Percentiles rank a stretch among this genome's conserved stretches.
Conservation (phyloP, 176 grass and related monocot species). For the Tillandsia leiboldiana region DNA sequence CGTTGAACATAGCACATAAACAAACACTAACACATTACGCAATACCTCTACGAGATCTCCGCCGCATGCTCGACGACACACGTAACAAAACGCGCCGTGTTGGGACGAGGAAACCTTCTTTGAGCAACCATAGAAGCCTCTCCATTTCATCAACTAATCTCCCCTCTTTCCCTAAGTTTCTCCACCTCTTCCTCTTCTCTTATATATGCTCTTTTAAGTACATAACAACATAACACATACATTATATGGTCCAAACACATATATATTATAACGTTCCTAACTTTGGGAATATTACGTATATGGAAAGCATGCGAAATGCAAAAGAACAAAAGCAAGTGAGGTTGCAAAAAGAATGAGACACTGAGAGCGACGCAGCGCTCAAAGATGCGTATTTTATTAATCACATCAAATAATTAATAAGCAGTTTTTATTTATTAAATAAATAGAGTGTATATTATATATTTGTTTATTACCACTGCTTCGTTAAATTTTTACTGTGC, state of each 20-base stretch:
- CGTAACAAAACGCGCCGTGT: not conserved
- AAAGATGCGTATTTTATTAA: not conserved
- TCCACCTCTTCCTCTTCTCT: not conserved
- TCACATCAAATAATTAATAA: too few relatives aligned
- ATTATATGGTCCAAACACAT: not conserved
- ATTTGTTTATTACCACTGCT: too few relatives aligned
- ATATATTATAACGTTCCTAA: not conserved
- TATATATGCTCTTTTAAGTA: not conserved
- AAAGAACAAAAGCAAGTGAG: not conserved
- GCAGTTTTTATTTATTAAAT: too few relatives aligned
- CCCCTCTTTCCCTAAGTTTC: not conserved
- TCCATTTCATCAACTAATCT: not conserved
- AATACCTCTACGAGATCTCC: not conserved
- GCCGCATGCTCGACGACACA: not conserved
- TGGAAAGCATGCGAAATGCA: not conserved
- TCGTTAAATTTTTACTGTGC: too few relatives aligned
- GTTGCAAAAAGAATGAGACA: too few relatives aligned
- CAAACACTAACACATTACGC: too few relatives aligned
- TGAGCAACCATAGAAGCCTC: slow-evolving; percentile 1
- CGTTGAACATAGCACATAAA: too few relatives aligned
- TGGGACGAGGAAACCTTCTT: not conserved
- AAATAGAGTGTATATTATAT: too few relatives aligned
- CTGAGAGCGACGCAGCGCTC: not conserved
- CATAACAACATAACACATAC: not conserved
- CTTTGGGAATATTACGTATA: not conserved